phyloP scores from a whole-genome alignment of 169 alveolate species.

The Eimeria mitis region DNA sequence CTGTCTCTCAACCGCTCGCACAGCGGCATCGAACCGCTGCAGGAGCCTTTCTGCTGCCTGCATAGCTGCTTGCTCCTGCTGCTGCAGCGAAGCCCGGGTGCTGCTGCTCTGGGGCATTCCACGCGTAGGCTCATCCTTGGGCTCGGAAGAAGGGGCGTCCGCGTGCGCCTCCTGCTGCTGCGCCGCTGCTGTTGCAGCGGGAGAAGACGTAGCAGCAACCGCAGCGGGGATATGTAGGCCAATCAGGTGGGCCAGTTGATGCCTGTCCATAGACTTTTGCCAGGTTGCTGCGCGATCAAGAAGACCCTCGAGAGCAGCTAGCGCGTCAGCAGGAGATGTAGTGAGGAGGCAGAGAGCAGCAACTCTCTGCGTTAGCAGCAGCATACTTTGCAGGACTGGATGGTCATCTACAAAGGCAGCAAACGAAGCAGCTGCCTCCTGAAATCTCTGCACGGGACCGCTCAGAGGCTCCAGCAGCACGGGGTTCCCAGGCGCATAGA shows the following conservation, averaged over 20 bases:
- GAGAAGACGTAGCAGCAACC: neutral
- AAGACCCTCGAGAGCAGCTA: conserved; percentile 76
- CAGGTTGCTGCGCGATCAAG: conserved; percentile 80
- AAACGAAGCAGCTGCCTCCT: conserved; percentile 35
- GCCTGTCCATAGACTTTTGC: conserved; percentile 64
- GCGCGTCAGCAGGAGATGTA: conserved; percentile 79
- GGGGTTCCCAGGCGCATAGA: conserved; percentile 70
- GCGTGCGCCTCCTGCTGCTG: neutral
- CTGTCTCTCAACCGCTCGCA: conserved; percentile 71
- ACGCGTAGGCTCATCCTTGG: neutral
- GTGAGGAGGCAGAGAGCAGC: conserved; percentile 36
- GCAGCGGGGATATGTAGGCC: neutral
- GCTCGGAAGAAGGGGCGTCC: neutral
- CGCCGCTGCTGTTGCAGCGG: neutral
- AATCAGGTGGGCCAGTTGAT: conserved; percentile 68
- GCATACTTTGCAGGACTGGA: conserved; percentile 68
- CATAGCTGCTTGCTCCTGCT: conserved; percentile 20
- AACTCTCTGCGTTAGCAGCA: conserved; percentile 47
- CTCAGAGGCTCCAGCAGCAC: conserved; percentile 72
- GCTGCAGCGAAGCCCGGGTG: neutral
- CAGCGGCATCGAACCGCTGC: conserved; percentile 72
- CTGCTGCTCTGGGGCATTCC: neutral
- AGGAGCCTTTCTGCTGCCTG: conserved; percentile 50
- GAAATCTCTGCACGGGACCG: conserved; percentile 59
- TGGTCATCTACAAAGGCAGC: conserved; percentile 53